Conservation (phyloP, 305 asterid species). For the Ajuga reptans region DNA sequence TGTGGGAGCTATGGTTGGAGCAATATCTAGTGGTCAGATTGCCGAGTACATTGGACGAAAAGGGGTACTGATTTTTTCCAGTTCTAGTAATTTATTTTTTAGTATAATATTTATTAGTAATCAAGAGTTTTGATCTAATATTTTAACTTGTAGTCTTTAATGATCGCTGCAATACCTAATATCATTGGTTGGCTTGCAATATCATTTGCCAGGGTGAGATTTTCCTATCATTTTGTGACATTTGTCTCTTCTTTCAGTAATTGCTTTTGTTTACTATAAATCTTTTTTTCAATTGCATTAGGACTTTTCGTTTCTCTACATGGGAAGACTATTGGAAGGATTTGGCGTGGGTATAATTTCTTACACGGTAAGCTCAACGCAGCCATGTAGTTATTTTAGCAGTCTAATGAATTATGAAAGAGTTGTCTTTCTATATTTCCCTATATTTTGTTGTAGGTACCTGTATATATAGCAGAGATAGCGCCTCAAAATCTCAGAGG, state of each 20-base stretch:
- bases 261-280: slow-evolving; percentile 24
- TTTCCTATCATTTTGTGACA: not conserved
- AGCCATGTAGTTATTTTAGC: not conserved
- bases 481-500: slow-evolving; percentile 93
- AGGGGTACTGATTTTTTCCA: slow-evolving; percentile 49
- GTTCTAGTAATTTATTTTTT: not conserved
- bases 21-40: slow-evolving; percentile 91
- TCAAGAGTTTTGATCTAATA: slow-evolving; percentile 1
- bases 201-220: slow-evolving; percentile 68
- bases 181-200: slow-evolving; percentile 88
- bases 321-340: slow-evolving; percentile 98
- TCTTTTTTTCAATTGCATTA: slow-evolving; percentile 13
- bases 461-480: slow-evolving; percentile 92
- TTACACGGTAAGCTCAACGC: slow-evolving; percentile 44
- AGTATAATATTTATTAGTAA: not conserved
- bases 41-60: slow-evolving; percentile 90
- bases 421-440: not conserved
- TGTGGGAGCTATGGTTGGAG: slow-evolving; percentile 97
- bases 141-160: slow-evolving; percentile 47
- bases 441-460: slow-evolving; percentile 46
- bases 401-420: not conserved
- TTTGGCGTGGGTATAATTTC: slow-evolving; percentile 98
- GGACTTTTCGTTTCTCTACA: slow-evolving; percentile 86
- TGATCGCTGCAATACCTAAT: slow-evolving; percentile 94
- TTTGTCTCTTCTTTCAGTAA: not conserved